Evolutionary conservation across 2,329 filamentous ascomycete species (phyloP).

Genomic region (Phaeophleospora eucalypticola): DNA sequence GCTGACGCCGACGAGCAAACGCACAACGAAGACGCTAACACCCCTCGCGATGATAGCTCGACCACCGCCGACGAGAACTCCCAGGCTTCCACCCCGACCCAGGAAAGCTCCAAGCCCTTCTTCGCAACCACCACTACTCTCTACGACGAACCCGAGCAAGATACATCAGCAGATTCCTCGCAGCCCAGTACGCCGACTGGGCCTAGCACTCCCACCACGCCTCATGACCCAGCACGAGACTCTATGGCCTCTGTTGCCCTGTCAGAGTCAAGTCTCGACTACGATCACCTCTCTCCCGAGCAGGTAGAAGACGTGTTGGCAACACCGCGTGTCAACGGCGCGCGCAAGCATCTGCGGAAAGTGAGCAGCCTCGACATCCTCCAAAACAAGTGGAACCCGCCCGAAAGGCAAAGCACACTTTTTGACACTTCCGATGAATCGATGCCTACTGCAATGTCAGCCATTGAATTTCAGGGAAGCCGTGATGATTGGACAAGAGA

Average conservation of each 20-base stretch:
- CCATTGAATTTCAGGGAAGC: conserved; percentile 16
- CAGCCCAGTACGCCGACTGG: conserved; percentile 14
- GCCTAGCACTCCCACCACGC: conserved; percentile 14
- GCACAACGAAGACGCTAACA: background rate
- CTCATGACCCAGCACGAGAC: conserved; percentile 24
- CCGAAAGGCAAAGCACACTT: conserved; percentile 27
- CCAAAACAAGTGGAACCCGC: conserved; percentile 27
- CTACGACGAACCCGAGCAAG: conserved; percentile 18
- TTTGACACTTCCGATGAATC: conserved; percentile 28
- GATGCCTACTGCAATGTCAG: conserved; percentile 20
- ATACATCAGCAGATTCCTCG: conserved; percentile 13
- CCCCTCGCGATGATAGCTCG: conserved; percentile 5
- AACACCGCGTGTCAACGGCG: conserved; percentile 27
- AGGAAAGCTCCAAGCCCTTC: conserved; percentile 14
- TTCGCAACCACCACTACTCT: conserved; percentile 20
- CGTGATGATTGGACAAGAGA: conserved; percentile 14
- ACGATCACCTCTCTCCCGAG: conserved; percentile 30
- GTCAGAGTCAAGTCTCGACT: conserved; percentile 30
- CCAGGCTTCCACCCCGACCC: conserved; percentile 10
- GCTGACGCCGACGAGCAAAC: background rate
- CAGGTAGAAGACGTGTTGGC: conserved; percentile 30
- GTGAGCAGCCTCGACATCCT: conserved; percentile 33
- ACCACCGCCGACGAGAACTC: conserved; percentile 4
- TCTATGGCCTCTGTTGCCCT: conserved; percentile 31
- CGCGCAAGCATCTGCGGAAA: conserved; percentile 26